Conservation (phyloP, 345 rosid species). For the Turnera subulata region DNA sequence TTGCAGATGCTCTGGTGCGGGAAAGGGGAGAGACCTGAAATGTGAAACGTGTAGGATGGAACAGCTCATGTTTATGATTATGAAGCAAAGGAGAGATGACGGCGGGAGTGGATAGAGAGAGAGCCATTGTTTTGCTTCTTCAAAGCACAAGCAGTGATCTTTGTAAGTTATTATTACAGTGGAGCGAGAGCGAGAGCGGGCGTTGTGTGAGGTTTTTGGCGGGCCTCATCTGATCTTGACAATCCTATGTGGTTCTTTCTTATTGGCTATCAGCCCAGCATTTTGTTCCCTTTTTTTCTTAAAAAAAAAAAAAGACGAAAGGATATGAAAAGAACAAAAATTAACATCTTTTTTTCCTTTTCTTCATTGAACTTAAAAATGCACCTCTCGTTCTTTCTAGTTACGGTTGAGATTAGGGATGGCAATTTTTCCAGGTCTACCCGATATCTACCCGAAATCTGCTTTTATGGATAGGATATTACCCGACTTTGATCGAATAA, state of each 20-base stretch:
- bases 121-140: slow-evolving; percentile 35
- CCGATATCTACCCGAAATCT: too few relatives aligned
- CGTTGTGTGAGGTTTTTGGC: slow-evolving; percentile 26
- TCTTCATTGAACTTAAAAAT: too few relatives aligned
- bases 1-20: slow-evolving; percentile 13
- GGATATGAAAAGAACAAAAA: neutral
- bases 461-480: too few relatives aligned
- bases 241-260: slow-evolving; percentile 26
- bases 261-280: slow-evolving; percentile 17
- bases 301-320: neutral
- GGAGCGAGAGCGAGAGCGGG: slow-evolving; percentile 17
- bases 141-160: neutral
- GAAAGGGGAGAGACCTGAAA: slow-evolving; percentile 19
- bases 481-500: too few relatives aligned
- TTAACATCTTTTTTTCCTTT: too few relatives aligned
- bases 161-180: neutral
- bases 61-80: slow-evolving; percentile 15
- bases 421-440: too few relatives aligned
- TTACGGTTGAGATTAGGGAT: too few relatives aligned
- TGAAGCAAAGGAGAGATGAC: slow-evolving; percentile 28
- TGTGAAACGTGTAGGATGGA: slow-evolving; percentile 32
- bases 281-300: neutral
- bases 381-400: too few relatives aligned
- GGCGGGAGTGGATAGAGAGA: slow-evolving; percentile 42
- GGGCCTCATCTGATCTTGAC: slow-evolving; percentile 41